These are phyloP conservation scores for Amylocystis lapponica DNA, from an alignment of 768 basidiomycete genomes.

Conservation along the genomic window DNA sequence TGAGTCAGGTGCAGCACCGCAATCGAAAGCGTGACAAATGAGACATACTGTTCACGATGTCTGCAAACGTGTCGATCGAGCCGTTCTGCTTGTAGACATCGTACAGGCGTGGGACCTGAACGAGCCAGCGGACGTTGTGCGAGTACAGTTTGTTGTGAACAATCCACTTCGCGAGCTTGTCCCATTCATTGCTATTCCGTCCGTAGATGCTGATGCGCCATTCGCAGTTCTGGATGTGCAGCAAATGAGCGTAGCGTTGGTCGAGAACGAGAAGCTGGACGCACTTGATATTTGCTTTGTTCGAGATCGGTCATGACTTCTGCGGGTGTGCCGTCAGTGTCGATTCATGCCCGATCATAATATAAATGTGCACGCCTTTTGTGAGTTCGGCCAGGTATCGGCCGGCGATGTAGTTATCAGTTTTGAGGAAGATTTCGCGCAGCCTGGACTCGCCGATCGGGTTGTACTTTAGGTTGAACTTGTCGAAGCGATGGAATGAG, in stretches of 20 bases:
- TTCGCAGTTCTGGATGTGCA: conserved; percentile 74
- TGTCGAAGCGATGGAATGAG: conserved; percentile 97
- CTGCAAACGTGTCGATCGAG: conserved; percentile 79
- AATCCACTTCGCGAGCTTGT: conserved; percentile 97
- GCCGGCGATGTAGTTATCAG: conserved; percentile 91
- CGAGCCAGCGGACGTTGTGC: conserved; percentile 97
- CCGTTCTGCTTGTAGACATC: conserved; percentile 92
- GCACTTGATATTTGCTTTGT: conserved; percentile 95
- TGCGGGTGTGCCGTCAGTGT: conserved; percentile 26
- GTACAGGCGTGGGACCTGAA: conserved; percentile 93
- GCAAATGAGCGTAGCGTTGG: neutral
- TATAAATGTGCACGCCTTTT: conserved; percentile 47
- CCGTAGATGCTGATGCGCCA: conserved; percentile 98
- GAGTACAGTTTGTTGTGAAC: conserved; percentile 89
- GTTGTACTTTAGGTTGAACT: conserved; percentile 97
- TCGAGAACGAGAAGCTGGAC: neutral
- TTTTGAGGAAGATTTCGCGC: conserved; percentile 97
- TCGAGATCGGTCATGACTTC: conserved; percentile 98
- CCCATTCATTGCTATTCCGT: conserved; percentile 81
- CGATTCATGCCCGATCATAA: too few species aligned
- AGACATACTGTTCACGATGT: conserved; percentile 79
- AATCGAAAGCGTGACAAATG: too few species aligned
- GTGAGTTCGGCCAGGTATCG: conserved; percentile 94
- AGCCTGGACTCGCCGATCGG: conserved; percentile 93
- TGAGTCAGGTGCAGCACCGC: neutral